Evolutionary conservation across 1,139 yeast genomes (phyloP).

Genomic region (Magnusiomyces paraingens): DNA sequence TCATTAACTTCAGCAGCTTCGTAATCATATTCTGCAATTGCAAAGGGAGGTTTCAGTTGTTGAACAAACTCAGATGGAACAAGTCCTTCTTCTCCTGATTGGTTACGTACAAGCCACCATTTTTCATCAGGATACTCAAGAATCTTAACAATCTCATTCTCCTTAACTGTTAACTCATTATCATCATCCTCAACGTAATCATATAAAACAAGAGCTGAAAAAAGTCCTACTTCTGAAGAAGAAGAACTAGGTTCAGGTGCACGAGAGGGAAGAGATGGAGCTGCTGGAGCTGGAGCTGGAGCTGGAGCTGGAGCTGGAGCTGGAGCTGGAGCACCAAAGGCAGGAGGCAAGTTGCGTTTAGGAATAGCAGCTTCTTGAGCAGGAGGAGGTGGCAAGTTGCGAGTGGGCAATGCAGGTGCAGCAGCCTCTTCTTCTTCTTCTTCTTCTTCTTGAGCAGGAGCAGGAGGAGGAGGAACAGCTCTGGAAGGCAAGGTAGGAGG

Average conservation of each 20-base stretch:
- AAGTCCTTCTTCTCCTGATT: conserved; percentile 57
- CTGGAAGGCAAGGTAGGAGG: conserved; percentile 8
- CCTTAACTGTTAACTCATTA: conserved; percentile 59
- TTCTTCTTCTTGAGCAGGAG: too few relatives aligned
- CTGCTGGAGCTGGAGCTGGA: conserved; percentile 8
- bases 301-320: conserved; percentile 12
- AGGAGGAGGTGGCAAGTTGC: conserved; percentile 6
- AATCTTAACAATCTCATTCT: conserved; percentile 59
- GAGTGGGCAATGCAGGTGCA: conserved; percentile 3
- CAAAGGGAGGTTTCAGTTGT: conserved; percentile 41
- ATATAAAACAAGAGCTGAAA: conserved; percentile 49
- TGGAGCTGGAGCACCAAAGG: conserved; percentile 5
- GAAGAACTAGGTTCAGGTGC: conserved; percentile 14
- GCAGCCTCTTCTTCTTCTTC: conserved; percentile 1
- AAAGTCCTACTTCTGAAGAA: conserved; percentile 17
- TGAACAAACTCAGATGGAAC: conserved; percentile 71
- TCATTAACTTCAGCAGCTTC: conserved; percentile 91
- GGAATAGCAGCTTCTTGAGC: conserved; percentile 6
- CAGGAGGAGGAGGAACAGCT: conserved; percentile 9
- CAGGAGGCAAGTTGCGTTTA: not conserved
- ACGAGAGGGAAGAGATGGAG: conserved; percentile 12
- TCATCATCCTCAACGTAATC: conserved; percentile 71
- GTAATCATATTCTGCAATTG: conserved; percentile 78
- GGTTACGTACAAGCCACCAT: conserved; percentile 76
- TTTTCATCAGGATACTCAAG: conserved; percentile 68